Conservation (phyloP, 768 basidiomycete species). For the Chalciporus sphaerocephalus region DNA sequence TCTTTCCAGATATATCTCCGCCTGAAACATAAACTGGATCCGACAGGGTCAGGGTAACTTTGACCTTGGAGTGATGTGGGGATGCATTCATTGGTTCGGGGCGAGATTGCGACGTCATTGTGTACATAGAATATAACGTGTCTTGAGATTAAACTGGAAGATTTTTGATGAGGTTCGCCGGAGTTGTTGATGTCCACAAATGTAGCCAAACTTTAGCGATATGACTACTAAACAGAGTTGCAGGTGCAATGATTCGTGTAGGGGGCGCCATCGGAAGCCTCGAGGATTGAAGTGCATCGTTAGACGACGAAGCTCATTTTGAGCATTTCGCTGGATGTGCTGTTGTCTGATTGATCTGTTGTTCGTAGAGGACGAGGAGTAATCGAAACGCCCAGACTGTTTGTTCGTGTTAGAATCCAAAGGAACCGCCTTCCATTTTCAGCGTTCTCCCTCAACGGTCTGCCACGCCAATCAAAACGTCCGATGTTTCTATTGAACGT, state of each 20-base stretch:
- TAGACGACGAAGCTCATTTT: constrained; percentile 18
- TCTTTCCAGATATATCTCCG: constrained; percentile 60
- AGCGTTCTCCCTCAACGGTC: neutral
- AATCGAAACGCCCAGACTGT: constrained; percentile 3
- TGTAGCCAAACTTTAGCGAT: constrained; percentile 7
- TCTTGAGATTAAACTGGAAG: neutral
- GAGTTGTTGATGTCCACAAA: constrained; percentile 7
- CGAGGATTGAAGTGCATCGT: neutral
- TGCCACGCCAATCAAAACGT: too few relatives aligned
- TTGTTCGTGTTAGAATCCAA: constrained; percentile 16
- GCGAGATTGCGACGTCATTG: constrained; percentile 33
- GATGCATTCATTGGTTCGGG: constrained; percentile 77
- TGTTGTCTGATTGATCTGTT: neutral
- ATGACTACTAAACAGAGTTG: constrained; percentile 2
- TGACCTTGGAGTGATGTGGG: constrained; percentile 76
- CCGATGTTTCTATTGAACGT: too few relatives aligned
- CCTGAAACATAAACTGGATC: constrained; percentile 66
- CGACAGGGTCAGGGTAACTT: constrained; percentile 56
- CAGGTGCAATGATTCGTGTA: constrained; percentile 5
- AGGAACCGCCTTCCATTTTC: neutral
- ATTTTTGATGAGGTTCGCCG: constrained; percentile 7
- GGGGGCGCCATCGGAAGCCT: constrained; percentile 12
- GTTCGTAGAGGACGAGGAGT: neutral
- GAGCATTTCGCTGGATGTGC: constrained; percentile 6
- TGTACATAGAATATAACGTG: neutral